These are phyloP conservation scores for Panicum miliaceum DNA, from an alignment of 176 grass and related monocot genomes.

Conservation along the genomic window DNA sequence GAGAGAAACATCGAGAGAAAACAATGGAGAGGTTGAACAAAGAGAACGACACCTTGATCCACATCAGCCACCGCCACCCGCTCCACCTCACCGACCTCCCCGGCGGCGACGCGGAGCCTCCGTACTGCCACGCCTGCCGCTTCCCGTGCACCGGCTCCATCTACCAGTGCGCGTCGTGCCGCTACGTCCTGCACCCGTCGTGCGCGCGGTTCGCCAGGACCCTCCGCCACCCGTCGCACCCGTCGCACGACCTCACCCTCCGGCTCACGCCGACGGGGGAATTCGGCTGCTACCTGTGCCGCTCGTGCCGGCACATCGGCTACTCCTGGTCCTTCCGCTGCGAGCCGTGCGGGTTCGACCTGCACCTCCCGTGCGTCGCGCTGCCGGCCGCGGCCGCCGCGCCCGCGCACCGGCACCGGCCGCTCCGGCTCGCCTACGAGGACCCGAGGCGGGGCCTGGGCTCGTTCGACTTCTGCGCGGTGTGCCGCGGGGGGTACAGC, in stretches of 20 bases:
- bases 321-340: slow-evolving; percentile 34
- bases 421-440: slow-evolving; percentile 4
- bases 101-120: background rate
- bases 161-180: too few relatives aligned
- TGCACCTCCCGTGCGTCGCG: slow-evolving; percentile 44
- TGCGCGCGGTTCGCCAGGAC: slow-evolving; percentile 28
- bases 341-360: slow-evolving; percentile 36
- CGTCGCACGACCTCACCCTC: slow-evolving; percentile 20
- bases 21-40: background rate
- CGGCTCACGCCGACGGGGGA: slow-evolving; percentile 3
- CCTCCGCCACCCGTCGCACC: slow-evolving; percentile 41
- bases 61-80: slow-evolving; percentile 37
- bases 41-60: slow-evolving; percentile 22
- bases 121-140: slow-evolving; percentile 27
- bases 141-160: too few relatives aligned
- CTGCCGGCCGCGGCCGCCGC: slow-evolving; percentile 12
- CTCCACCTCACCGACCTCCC: slow-evolving; percentile 10
- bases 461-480: background rate
- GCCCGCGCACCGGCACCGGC: slow-evolving; percentile 5
- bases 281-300: slow-evolving; percentile 15
- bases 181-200: slow-evolving; percentile 30
- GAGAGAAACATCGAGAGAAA: background rate
- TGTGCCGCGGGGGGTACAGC: background rate
- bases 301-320: background rate
- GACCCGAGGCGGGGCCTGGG: background rate